Conservation (phyloP, 805 yeast species). For the Torulaspora quercuum region DNA sequence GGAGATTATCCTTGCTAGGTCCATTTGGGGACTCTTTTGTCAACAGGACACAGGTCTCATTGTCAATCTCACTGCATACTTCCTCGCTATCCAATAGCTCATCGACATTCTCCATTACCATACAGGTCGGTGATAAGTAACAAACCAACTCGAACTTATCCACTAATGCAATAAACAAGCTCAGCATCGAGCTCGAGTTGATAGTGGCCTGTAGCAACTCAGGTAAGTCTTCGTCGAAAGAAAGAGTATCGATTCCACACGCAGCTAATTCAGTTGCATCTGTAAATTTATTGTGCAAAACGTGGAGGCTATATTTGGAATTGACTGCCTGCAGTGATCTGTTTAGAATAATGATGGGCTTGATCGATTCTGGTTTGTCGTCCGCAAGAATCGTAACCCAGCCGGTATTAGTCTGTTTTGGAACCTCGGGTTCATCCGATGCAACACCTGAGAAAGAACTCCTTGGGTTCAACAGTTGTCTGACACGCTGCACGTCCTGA, state of each 20-base stretch:
- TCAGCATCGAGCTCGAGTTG: slow-evolving; percentile 13
- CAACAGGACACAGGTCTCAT: slow-evolving; percentile 36
- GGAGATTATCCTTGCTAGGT: slow-evolving; percentile 13
- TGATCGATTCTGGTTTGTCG: slow-evolving; percentile 23
- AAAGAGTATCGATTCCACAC: slow-evolving; percentile 17
- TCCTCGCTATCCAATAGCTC: slow-evolving; percentile 29
- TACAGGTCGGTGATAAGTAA: slow-evolving; percentile 32
- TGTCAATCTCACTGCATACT: slow-evolving; percentile 33
- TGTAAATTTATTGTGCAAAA: slow-evolving; percentile 21
- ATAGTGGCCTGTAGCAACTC: slow-evolving; percentile 3
- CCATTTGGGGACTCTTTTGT: slow-evolving; percentile 20
- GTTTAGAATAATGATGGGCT: slow-evolving; percentile 26
- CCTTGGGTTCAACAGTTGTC: slow-evolving; percentile 36
- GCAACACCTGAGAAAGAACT: slow-evolving; percentile 36
- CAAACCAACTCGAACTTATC: slow-evolving; percentile 30
- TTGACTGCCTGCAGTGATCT: slow-evolving; percentile 24
- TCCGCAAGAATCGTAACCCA: slow-evolving; percentile 34
- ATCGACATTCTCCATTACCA: slow-evolving; percentile 32
- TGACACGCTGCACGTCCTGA: slow-evolving; percentile 34
- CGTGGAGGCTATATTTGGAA: slow-evolving; percentile 27
- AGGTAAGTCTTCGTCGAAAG: slow-evolving; percentile 10
- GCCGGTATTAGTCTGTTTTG: slow-evolving; percentile 14
- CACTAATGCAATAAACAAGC: slow-evolving; percentile 25
- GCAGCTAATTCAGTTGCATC: slow-evolving; percentile 19
- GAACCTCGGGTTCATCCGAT: slow-evolving; percentile 21